Percentiles rank a stretch among this genome's conserved stretches.
phyloP scores from a whole-genome alignment of 768 basidiomycete genomes.

The Amanita thiersii region DNA sequence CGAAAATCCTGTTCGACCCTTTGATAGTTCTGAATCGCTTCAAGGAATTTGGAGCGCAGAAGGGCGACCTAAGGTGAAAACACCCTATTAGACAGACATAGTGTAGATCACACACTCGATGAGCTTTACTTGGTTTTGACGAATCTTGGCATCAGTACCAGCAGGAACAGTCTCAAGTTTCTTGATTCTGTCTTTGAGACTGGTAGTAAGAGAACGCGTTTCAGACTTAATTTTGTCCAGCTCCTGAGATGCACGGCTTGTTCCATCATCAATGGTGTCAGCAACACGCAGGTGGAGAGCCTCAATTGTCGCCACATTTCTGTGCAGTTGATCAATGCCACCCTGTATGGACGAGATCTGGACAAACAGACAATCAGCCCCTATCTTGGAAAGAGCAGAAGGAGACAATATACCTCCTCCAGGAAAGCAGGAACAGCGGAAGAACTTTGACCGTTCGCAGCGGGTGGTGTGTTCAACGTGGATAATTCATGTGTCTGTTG shows the following conservation, averaged over 20 bases:
- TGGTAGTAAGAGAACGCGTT: constrained; percentile 49
- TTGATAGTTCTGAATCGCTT: constrained; percentile 74
- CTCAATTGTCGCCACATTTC: constrained; percentile 29
- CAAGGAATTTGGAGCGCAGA: constrained; percentile 63
- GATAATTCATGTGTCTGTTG: constrained; percentile 24
- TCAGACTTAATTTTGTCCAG: constrained; percentile 53
- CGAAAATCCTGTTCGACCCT: constrained; percentile 66
- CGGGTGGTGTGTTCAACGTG: constrained; percentile 14
- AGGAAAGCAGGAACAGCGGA: constrained; percentile 23
- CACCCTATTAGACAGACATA: not conserved
- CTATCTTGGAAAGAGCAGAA: not conserved
- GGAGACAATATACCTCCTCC: constrained; percentile 21
- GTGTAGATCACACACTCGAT: not conserved
- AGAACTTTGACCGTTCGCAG: constrained; percentile 12
- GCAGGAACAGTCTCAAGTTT: constrained; percentile 31
- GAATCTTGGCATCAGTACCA: constrained; percentile 26
- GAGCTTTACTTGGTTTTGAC: constrained; percentile 27
- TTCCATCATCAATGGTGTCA: constrained; percentile 24
- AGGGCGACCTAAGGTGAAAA: constrained; percentile 37
- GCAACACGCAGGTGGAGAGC: constrained; percentile 29
- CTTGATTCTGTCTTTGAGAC: constrained; percentile 53
- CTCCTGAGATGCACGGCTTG: constrained; percentile 21
- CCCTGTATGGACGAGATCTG: constrained; percentile 36
- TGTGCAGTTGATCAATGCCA: constrained; percentile 28
- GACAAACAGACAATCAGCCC: constrained; percentile 1